Evolutionary conservation across 1,139 yeast genomes (phyloP).

Genomic region (Hansenula sp.): DNA sequence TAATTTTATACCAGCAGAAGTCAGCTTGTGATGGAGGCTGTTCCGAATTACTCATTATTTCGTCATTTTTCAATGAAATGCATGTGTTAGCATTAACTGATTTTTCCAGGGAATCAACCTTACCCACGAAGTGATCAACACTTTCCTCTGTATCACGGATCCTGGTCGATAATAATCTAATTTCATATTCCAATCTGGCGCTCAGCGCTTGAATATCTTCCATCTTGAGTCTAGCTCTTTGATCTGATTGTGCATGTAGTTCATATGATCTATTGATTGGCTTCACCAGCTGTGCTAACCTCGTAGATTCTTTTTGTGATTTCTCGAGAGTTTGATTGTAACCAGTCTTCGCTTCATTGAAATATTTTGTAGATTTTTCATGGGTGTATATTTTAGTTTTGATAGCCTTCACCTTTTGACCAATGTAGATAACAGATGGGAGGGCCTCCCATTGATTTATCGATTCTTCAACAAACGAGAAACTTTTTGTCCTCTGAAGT

Average conservation of each 20-base stretch:
- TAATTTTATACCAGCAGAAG: constrained; percentile 31
- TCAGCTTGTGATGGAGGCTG: constrained; percentile 17
- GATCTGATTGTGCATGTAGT: constrained; percentile 27
- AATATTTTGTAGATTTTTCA: constrained; percentile 23
- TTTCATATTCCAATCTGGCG: constrained; percentile 78
- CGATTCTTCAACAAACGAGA: constrained; percentile 40
- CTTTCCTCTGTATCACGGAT: constrained; percentile 81
- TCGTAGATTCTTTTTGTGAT: constrained; percentile 16
- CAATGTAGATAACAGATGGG: constrained; percentile 25
- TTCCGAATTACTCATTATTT: no score
- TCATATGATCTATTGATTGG: constrained; percentile 33
- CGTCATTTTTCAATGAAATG: not conserved
- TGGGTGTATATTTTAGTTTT: constrained; percentile 25
- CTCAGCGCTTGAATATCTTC: constrained; percentile 64
- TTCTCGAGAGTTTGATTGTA: constrained; percentile 23
- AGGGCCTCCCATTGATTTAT: constrained; percentile 27
- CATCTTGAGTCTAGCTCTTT: constrained; percentile 43
- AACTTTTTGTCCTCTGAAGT: constrained; percentile 34
- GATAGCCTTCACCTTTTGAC: constrained; percentile 26
- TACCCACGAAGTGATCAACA: constrained; percentile 45
- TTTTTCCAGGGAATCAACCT: constrained; percentile 34
- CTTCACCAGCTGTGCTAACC: constrained; percentile 30
- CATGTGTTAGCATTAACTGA: constrained; percentile 8
- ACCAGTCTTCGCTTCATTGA: constrained; percentile 33
- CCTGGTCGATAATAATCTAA: constrained; percentile 66